Evolutionary conservation across 2,329 filamentous ascomycete genomes (phyloP).

Genomic region (Colletotrichum tabaci): DNA sequence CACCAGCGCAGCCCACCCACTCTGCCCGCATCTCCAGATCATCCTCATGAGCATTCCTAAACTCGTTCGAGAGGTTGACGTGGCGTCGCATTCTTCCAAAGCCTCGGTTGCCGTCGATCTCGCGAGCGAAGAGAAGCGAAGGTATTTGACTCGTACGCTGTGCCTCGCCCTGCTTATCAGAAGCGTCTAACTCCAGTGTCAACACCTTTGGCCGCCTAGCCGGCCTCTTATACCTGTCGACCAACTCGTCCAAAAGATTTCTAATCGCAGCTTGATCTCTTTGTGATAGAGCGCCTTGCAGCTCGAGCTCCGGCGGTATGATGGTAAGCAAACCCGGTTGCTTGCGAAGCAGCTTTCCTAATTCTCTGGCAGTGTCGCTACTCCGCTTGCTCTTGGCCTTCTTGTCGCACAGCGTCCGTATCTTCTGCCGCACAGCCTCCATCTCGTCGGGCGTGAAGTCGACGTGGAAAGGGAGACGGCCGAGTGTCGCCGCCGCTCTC

Average conservation of each 20-base stretch:
- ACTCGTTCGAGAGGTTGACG: slow-evolving; percentile 62
- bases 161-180: slow-evolving; percentile 47
- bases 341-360: slow-evolving; percentile 42
- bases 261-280: slow-evolving; percentile 52
- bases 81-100: slow-evolving; percentile 59
- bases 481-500: slow-evolving; percentile 25
- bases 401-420: slow-evolving; percentile 26
- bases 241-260: slow-evolving; percentile 57
- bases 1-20: slow-evolving; percentile 74
- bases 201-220: slow-evolving; percentile 46
- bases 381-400: slow-evolving; percentile 12
- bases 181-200: slow-evolving; percentile 51
- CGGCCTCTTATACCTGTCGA: slow-evolving; percentile 51
- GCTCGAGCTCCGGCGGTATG: slow-evolving; percentile 35
- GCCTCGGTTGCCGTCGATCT: slow-evolving; percentile 62
- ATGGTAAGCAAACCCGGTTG: slow-evolving; percentile 20
- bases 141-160: slow-evolving; percentile 53
- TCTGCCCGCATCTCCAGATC: slow-evolving; percentile 64
- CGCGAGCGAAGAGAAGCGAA: slow-evolving; percentile 63
- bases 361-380: slow-evolving; percentile 39
- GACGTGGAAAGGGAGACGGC: slow-evolving; percentile 56
- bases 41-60: slow-evolving; percentile 66
- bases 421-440: slow-evolving; percentile 40
- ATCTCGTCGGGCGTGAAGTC: slow-evolving; percentile 62
- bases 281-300: slow-evolving; percentile 42